Percentiles rank a stretch among this genome's conserved stretches.
Evolutionary conservation across 2,329 filamentous ascomycete species (phyloP).

Genomic region (Sclerotiophoma versabilis): DNA sequence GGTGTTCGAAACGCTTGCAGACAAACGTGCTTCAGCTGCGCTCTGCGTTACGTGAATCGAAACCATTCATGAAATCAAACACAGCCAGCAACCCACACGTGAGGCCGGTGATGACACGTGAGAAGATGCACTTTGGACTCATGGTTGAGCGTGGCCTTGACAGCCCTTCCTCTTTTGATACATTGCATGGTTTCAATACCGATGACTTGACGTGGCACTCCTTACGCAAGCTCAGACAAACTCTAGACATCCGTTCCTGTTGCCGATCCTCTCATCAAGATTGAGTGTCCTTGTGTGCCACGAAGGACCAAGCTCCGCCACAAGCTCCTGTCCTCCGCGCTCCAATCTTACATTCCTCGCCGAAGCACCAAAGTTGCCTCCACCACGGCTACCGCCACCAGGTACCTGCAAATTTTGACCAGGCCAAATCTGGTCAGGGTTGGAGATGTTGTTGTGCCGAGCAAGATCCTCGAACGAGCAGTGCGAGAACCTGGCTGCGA

Average conservation of each 20-base stretch:
- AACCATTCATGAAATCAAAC: too few relatives aligned
- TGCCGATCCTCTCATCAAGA: conserved; percentile 36
- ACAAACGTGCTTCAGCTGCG: too few relatives aligned
- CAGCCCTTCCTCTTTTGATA: too few relatives aligned
- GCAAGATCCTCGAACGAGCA: conserved; percentile 38
- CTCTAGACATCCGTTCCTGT: conserved; percentile 32
- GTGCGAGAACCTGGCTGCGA: conserved; percentile 30
- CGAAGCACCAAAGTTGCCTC: conserved; percentile 31
- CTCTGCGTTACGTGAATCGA: too few relatives aligned
- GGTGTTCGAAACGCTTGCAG: too few relatives aligned
- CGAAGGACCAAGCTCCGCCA: conserved; percentile 31
- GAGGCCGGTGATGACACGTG: too few relatives aligned
- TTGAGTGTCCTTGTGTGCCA: conserved; percentile 31
- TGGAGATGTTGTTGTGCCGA: conserved; percentile 35
- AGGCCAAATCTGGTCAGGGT: conserved; percentile 38
- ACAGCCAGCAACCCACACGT: too few relatives aligned
- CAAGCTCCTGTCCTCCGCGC: conserved; percentile 32
- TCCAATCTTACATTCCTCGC: conserved; percentile 32
- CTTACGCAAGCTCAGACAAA: conserved; percentile 20
- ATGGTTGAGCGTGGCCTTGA: too few relatives aligned
- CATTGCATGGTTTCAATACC: too few relatives aligned
- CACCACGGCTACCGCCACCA: conserved; percentile 28
- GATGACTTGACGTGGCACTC: background rate
- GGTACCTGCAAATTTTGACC: conserved; percentile 36
- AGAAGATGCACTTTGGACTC: too few relatives aligned